These are phyloP conservation scores for Aotearoamyces nothofagi DNA, from an alignment of 2,329 filamentous ascomycete species.

Conservation along the genomic window DNA sequence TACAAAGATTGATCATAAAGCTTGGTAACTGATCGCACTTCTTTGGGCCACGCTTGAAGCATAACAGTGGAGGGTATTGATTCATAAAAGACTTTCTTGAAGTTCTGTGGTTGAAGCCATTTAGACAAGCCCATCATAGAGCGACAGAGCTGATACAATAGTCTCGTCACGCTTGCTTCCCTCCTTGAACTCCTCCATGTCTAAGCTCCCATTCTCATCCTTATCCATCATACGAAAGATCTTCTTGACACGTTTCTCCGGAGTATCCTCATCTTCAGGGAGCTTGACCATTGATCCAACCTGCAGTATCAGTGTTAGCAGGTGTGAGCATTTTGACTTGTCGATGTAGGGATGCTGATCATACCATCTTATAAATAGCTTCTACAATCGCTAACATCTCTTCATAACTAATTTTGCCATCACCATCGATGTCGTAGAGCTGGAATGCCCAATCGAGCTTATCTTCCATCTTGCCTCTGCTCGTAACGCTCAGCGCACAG, in stretches of 20 bases:
- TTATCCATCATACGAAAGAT: conserved; percentile 99
- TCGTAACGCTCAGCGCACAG: conserved; percentile 91
- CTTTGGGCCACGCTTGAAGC: no score
- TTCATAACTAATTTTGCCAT: conserved; percentile 97
- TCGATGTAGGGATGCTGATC: conserved; percentile 6
- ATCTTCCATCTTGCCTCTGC: conserved; percentile 96
- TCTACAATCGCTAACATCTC: conserved; percentile 99
- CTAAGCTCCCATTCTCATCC: conserved; percentile 93
- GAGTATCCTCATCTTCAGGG: conserved; percentile 95
- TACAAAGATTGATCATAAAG: no score
- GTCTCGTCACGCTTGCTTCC: conserved; percentile 98
- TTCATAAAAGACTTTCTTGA: no score
- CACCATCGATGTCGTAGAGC: conserved; percentile 96
- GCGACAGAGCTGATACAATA: conserved; percentile 88
- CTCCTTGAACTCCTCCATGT: conserved; percentile 98
- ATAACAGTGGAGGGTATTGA: no score
- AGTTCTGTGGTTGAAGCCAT: no score
- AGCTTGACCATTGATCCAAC: conserved; percentile 99
- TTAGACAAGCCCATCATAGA: conserved; percentile 91
- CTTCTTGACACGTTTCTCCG: conserved; percentile 94
- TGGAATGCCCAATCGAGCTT: conserved; percentile 99
- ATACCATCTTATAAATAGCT: conserved; percentile 99
- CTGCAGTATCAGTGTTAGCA: conserved; percentile 27
- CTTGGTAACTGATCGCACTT: no score
- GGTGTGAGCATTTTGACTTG: background rate